A percentile compares a stretch with the other conserved stretches of the same genome.
Evolutionary conservation across 2,329 filamentous ascomycete species (phyloP).

Genomic region (Exophiala aquamarina): DNA sequence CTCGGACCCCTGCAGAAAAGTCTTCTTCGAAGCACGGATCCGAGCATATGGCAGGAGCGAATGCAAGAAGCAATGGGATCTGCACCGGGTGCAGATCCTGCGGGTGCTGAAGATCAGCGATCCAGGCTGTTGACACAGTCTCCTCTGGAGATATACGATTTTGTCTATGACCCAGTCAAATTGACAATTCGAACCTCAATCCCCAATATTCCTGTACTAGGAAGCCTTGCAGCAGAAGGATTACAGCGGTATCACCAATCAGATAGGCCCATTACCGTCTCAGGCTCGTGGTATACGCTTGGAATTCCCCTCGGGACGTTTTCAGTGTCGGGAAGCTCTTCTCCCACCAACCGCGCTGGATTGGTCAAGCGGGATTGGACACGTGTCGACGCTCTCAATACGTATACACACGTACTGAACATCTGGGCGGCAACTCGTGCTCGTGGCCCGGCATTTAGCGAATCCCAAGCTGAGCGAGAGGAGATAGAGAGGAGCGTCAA

Average conservation of each 20-base stretch:
- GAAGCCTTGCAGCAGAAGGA: constrained; percentile 29
- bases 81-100: background rate
- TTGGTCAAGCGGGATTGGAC: constrained; percentile 21
- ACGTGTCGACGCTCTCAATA: constrained; percentile 60
- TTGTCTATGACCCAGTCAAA: constrained; percentile 60
- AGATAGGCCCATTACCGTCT: constrained; percentile 17
- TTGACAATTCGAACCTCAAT: constrained; percentile 62
- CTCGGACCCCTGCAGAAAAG: constrained; percentile 49
- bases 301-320: constrained; percentile 24
- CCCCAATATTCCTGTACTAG: constrained; percentile 62
- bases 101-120: background rate
- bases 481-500: constrained; percentile 64
- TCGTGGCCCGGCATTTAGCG: background rate
- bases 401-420: constrained; percentile 60
- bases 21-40: constrained; percentile 47
- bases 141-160: constrained; percentile 50
- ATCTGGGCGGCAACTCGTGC: constrained; percentile 53
- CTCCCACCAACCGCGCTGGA: background rate
- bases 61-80: constrained; percentile 27
- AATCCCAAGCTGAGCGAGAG: constrained; percentile 31
- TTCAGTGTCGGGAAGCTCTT: constrained; percentile 8
- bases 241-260: constrained; percentile 13
- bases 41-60: constrained; percentile 40
- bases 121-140: background rate
- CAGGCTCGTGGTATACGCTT: constrained; percentile 29